These are phyloP conservation scores for Stephania japonica DNA, from an alignment of 164 flowering plant genomes.

Conservation along the genomic window DNA sequence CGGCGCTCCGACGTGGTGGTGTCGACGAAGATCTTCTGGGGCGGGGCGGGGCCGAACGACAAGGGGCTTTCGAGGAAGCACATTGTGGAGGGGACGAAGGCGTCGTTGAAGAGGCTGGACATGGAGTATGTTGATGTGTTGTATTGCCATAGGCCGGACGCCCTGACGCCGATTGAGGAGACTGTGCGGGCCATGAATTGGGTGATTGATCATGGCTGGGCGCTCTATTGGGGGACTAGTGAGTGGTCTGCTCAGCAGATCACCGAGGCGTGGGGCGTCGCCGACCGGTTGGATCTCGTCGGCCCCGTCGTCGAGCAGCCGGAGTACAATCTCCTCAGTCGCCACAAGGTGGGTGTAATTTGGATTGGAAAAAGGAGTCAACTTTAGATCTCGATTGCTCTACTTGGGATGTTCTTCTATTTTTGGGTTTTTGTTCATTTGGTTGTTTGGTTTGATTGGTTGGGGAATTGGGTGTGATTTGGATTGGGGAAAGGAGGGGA, in stretches of 20 bases:
- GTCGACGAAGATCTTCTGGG: slow-evolving; percentile 99
- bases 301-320: slow-evolving; percentile 98
- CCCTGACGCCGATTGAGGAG: slow-evolving; percentile 85
- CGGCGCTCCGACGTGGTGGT: slow-evolving; percentile 83
- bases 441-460: too few species aligned
- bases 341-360: slow-evolving; percentile 59
- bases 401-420: neutral
- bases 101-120: slow-evolving; percentile 75
- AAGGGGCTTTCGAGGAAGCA: slow-evolving; percentile 89
- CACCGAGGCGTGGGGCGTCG: slow-evolving; percentile 92
- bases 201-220: slow-evolving; percentile 98
- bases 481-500: too few species aligned
- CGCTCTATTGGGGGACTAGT: slow-evolving; percentile 98
- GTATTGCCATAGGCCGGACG: slow-evolving; percentile 87
- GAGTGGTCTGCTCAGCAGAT: slow-evolving; percentile 99
- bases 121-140: slow-evolving; percentile 92
- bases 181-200: slow-evolving; percentile 97
- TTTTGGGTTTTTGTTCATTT: neutral
- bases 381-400: too few species aligned
- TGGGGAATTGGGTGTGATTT: too few species aligned
- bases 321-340: slow-evolving; percentile 76
- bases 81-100: slow-evolving; percentile 85
- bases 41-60: slow-evolving; percentile 89
- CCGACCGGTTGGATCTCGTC: slow-evolving; percentile 69
- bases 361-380: neutral